These are phyloP conservation scores for Saccharum spontaneum DNA, from an alignment of 176 grass and related monocot species.

Conservation along the genomic window DNA sequence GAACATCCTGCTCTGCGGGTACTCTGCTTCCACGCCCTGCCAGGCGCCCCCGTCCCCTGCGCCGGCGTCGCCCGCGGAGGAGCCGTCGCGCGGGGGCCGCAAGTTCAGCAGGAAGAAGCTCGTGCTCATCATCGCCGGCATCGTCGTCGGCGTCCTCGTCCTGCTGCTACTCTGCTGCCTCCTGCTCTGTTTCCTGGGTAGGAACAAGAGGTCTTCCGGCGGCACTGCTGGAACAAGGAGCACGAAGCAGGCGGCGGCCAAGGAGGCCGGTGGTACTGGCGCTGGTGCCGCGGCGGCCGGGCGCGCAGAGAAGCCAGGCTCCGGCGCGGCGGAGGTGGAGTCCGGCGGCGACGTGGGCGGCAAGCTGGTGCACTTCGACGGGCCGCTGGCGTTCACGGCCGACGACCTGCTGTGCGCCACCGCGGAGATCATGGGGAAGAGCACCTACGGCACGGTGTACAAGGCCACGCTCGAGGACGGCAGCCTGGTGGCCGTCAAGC, in stretches of 20 bases:
- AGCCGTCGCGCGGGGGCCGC: background rate
- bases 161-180: constrained; percentile 69
- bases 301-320: constrained; percentile 47
- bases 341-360: constrained; percentile 62
- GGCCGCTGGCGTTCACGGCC: constrained; percentile 64
- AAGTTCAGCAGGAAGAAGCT: constrained; percentile 47
- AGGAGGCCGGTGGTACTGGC: background rate
- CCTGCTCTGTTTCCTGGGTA: constrained; percentile 58
- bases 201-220: constrained; percentile 11
- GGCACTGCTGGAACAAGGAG: constrained; percentile 3
- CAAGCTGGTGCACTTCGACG: constrained; percentile 79
- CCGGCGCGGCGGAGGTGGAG: constrained; percentile 28
- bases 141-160: constrained; percentile 35
- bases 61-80: constrained; percentile 31
- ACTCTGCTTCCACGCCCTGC: constrained; percentile 49
- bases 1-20: constrained; percentile 72
- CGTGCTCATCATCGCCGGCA: constrained; percentile 57
- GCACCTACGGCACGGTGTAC: constrained; percentile 75
- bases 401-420: constrained; percentile 79
- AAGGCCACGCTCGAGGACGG: constrained; percentile 73
- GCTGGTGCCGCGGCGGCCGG: background rate
- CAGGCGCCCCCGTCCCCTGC: constrained; percentile 33
- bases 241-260: constrained; percentile 18
- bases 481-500: constrained; percentile 65
- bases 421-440: constrained; percentile 72